Conservation (phyloP, 345 rosid genomes). For the Populus davidiana region DNA sequence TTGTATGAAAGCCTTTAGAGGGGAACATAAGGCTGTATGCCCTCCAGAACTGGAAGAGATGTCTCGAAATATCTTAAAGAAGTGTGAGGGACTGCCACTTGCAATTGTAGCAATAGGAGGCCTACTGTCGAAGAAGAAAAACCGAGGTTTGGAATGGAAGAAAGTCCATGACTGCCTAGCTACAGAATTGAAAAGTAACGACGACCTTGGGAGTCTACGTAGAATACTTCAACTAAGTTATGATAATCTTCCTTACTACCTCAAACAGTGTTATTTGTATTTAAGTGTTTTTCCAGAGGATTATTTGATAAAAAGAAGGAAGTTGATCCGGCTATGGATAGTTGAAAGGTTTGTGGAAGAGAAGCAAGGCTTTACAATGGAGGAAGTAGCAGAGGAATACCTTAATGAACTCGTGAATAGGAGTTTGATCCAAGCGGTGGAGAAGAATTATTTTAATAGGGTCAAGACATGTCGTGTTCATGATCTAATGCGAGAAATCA, state of each 20-base stretch:
- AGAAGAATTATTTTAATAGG: neutral
- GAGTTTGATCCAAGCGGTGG: slow-evolving; percentile 10
- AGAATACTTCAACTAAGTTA: slow-evolving; percentile 3
- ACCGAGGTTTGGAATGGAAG: slow-evolving; percentile 3
- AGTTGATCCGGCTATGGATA: slow-evolving; percentile 6
- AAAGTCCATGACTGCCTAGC: neutral
- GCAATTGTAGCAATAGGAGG: slow-evolving; percentile 11
- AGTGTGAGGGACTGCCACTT: slow-evolving; percentile 17
- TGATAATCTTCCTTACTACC: neutral
- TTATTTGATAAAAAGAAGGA: slow-evolving; percentile 1
- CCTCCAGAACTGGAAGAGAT: no score
- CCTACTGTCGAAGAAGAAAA: slow-evolving; percentile 5
- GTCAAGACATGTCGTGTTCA: slow-evolving; percentile 5
- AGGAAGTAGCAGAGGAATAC: slow-evolving; percentile 12
- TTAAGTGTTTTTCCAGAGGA: slow-evolving; percentile 12
- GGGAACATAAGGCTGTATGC: no score
- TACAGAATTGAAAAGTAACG: neutral
- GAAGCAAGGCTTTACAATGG: neutral
- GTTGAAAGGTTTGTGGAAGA: slow-evolving; percentile 9
- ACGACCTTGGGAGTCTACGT: neutral
- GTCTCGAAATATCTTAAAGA: neutral
- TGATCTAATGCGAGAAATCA: slow-evolving; percentile 9
- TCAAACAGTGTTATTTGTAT: slow-evolving; percentile 11
- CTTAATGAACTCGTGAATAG: slow-evolving; percentile 15
- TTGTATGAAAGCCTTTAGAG: no score